Evolutionary conservation across 768 basidiomycete species (phyloP).

Genomic region (Auricularia cornea): DNA sequence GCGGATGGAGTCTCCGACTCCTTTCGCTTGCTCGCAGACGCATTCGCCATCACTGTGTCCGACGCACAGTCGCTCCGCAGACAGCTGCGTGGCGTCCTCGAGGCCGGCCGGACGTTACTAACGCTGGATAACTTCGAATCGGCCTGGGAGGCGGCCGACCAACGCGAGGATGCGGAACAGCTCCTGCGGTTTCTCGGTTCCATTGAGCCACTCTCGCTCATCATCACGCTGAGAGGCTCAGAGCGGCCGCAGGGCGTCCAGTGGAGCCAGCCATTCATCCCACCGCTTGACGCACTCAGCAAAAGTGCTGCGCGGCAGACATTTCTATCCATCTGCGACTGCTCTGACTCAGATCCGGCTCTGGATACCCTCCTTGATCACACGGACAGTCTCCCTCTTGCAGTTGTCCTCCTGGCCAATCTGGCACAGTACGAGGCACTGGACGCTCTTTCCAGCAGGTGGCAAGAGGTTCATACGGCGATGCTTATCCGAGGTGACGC

Average conservation of each 20-base stretch:
- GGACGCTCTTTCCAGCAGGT: not conserved
- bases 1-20: not conserved
- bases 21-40: not conserved
- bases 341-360: not conserved
- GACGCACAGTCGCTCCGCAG: not conserved
- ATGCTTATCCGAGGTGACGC: not conserved
- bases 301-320: not conserved
- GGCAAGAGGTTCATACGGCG: not conserved
- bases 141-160: not conserved
- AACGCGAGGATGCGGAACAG: not conserved
- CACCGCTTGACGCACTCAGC: not conserved
- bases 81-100: not conserved
- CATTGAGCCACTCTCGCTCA: not conserved
- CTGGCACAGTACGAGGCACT: not conserved
- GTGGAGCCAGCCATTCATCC: not conserved
- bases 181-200: not conserved
- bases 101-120: slow-evolving; percentile 5
- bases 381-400: not conserved
- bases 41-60: too few species aligned
- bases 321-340: not conserved
- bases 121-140: not conserved
- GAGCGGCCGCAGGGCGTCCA: not conserved
- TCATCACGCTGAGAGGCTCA: not conserved
- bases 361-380: not conserved
- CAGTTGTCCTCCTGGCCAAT: not conserved